Evolutionary conservation across 257 asterid species (phyloP).

Genomic region (Mitragyna speciosa): DNA sequence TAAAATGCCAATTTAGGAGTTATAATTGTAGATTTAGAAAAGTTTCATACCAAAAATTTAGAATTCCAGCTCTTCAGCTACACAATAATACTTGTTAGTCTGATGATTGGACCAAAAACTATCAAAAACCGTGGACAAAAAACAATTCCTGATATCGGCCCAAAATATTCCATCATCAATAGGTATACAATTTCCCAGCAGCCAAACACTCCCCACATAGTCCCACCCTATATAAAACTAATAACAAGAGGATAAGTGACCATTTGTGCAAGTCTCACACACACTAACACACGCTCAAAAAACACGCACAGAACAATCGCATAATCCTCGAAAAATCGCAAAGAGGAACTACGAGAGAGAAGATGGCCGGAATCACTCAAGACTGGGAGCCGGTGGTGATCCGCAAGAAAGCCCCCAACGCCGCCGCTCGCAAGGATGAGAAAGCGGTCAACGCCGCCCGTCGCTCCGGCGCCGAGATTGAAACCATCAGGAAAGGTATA

Average conservation of each 20-base stretch:
- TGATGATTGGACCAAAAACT: too few relatives aligned
- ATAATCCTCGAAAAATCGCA: too few relatives aligned
- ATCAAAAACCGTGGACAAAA: too few relatives aligned
- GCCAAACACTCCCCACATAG: not conserved
- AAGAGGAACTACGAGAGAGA: not conserved
- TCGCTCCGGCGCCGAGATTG: slow-evolving; percentile 92
- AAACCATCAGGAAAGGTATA: slow-evolving; percentile 69
- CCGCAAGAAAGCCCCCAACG: slow-evolving; percentile 84
- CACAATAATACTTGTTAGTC: too few relatives aligned
- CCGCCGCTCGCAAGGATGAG: slow-evolving; percentile 96
- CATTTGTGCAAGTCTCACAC: not conserved
- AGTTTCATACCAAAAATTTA: too few relatives aligned
- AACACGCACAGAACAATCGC: slow-evolving; percentile 18
- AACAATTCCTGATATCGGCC: too few relatives aligned
- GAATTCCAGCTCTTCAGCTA: too few relatives aligned
- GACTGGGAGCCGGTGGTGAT: slow-evolving; percentile 96
- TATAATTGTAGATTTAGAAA: too few relatives aligned
- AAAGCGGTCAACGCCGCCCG: slow-evolving; percentile 98
- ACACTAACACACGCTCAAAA: not conserved
- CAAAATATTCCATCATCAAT: too few relatives aligned
- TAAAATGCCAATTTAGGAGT: too few relatives aligned
- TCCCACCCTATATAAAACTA: not conserved
- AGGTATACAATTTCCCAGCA: not conserved
- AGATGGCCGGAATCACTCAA: slow-evolving; percentile 53
- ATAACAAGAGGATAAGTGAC: not conserved